Conservation (phyloP, 148 eudicot species). For the Chenopodium album region DNA sequence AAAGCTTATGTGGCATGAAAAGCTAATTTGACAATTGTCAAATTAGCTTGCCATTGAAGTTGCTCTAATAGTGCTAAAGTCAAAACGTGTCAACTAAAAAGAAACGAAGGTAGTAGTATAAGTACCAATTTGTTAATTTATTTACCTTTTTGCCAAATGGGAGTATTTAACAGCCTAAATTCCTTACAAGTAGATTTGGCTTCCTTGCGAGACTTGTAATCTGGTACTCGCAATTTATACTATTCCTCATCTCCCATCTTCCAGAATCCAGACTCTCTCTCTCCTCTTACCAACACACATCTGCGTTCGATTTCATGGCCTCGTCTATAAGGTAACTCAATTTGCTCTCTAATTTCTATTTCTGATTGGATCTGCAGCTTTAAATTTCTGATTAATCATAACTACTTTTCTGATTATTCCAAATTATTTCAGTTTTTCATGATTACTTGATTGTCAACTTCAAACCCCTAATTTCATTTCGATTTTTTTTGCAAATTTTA, state of each 20-base stretch:
- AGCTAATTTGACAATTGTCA: too few relatives aligned
- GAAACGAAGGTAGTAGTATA: too few relatives aligned
- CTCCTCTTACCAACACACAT: background rate
- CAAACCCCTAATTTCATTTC: slow-evolving; percentile 19
- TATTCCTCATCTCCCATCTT: background rate
- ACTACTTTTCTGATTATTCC: background rate
- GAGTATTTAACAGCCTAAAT: too few relatives aligned
- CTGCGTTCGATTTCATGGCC: background rate
- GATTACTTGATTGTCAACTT: background rate
- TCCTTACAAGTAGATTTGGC: background rate
- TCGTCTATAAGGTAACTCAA: slow-evolving; percentile 13
- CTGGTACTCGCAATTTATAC: background rate
- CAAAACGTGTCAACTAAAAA: too few relatives aligned
- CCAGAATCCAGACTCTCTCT: background rate
- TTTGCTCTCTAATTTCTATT: background rate
- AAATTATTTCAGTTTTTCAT: background rate
- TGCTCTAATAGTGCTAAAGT: too few relatives aligned
- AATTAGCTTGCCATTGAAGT: too few relatives aligned
- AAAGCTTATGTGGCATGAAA: too few relatives aligned
- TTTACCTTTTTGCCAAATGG: too few relatives aligned
- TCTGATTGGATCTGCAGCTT: background rate
- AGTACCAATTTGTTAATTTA: too few relatives aligned
- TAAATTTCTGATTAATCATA: background rate
- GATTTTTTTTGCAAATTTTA: slow-evolving; percentile 14
- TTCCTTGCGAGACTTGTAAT: background rate